A percentile compares a stretch with the other conserved stretches of the same genome.
Conservation (phyloP, 805 yeast species). For the Saturnispora quitensis region DNA sequence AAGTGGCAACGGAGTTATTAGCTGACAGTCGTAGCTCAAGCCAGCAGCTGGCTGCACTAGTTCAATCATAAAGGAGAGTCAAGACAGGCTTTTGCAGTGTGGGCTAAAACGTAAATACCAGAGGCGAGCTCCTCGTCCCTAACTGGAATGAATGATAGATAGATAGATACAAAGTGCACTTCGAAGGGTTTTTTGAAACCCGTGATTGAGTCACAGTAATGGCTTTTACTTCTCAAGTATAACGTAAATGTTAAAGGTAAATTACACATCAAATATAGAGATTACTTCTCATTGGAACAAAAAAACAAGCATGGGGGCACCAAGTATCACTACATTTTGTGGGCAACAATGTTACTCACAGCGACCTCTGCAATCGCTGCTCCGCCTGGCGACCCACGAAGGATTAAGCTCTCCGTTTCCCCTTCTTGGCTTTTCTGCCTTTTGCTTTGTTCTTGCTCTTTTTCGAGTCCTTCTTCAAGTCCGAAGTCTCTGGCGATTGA, state of each 20-base stretch:
- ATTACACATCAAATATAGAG: neutral
- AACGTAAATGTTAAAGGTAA: neutral
- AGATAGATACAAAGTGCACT: too few species aligned
- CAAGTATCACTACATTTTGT: neutral
- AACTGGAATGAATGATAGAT: too few species aligned
- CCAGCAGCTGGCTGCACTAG: too few species aligned
- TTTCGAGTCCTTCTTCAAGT: neutral
- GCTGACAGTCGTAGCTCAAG: too few species aligned
- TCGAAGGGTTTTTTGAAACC: too few species aligned
- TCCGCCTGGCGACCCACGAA: neutral
- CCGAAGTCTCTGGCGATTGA: neutral
- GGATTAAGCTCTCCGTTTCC: conserved; percentile 13
- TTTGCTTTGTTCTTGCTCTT: conserved; percentile 11
- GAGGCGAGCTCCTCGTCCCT: too few species aligned
- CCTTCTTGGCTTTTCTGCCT: conserved; percentile 11
- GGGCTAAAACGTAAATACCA: too few species aligned
- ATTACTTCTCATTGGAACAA: neutral
- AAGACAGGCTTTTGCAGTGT: too few species aligned
- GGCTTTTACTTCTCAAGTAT: too few species aligned
- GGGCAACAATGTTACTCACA: neutral
- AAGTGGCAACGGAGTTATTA: too few species aligned
- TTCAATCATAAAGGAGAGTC: too few species aligned
- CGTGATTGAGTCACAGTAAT: too few species aligned
- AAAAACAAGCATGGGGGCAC: neutral
- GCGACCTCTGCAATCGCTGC: neutral